Percentiles rank a stretch among this genome's conserved stretches.
These are phyloP conservation scores for Phytophthora sp. DNA, from an alignment of 352 stramenopile genomes.

Conservation along the genomic window DNA sequence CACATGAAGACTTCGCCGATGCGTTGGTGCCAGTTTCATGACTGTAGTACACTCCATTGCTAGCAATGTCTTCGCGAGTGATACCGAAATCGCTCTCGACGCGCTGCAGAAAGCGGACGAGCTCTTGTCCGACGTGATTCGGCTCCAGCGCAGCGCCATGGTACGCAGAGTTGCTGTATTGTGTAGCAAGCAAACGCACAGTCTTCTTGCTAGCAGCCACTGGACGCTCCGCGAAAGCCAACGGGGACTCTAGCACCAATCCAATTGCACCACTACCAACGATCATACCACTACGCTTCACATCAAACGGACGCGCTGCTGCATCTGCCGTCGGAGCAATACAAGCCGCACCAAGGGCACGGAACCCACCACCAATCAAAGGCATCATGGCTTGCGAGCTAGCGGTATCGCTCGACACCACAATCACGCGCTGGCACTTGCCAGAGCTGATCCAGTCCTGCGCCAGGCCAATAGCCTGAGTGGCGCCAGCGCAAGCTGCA, in stretches of 20 bases:
- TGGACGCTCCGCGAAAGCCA: slow-evolving; percentile 32
- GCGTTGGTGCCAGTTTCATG: slow-evolving; percentile 98
- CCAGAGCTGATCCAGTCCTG: slow-evolving; percentile 95
- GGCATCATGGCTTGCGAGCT: slow-evolving; percentile 92
- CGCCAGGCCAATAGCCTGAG: slow-evolving; percentile 91
- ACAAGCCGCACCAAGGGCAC: slow-evolving; percentile 92
- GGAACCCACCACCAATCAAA: slow-evolving; percentile 95
- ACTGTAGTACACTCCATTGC: slow-evolving; percentile 96
- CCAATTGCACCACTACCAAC: slow-evolving; percentile 91
- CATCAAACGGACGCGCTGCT: slow-evolving; percentile 93
- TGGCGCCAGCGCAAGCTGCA: slow-evolving; percentile 95
- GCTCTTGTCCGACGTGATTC: slow-evolving; percentile 93
- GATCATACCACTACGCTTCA: slow-evolving; percentile 93
- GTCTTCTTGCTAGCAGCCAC: slow-evolving; percentile 4
- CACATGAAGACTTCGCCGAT: slow-evolving; percentile 91
- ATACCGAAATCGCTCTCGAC: slow-evolving; percentile 94
- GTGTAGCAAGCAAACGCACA: slow-evolving; percentile 91
- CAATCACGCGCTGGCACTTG: slow-evolving; percentile 93
- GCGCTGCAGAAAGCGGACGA: slow-evolving; percentile 88
- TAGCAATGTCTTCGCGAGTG: slow-evolving; percentile 89
- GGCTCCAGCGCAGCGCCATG: slow-evolving; percentile 95
- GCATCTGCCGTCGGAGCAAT: slow-evolving; percentile 76
- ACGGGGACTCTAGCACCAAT: slow-evolving; percentile 73
- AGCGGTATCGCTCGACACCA: slow-evolving; percentile 94
- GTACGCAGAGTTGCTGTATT: slow-evolving; percentile 96